Percentiles rank a stretch among this genome's conserved stretches.
Evolutionary conservation across 78 protist species (phyloP).

Genomic region (Emiliania huxleyi): DNA sequence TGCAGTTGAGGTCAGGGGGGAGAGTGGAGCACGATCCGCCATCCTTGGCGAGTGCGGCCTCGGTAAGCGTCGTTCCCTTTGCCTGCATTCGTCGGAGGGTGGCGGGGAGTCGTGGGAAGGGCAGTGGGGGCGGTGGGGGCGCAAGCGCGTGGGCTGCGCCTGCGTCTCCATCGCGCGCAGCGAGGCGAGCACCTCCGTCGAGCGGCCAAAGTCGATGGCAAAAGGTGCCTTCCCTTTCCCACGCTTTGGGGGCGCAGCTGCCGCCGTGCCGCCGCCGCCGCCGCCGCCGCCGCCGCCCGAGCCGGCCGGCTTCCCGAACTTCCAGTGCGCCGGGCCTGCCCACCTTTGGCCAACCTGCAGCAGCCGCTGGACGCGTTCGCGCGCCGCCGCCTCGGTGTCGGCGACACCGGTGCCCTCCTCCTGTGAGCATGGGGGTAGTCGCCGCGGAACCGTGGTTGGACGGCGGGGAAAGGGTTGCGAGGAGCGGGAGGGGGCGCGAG

Average conservation of each 20-base stretch:
- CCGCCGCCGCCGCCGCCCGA: not conserved
- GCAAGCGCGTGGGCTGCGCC: too few species aligned
- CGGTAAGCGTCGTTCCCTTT: not conserved
- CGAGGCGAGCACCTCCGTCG: not conserved
- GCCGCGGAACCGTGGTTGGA: too few species aligned
- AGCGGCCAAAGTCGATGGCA: not conserved
- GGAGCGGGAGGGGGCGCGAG: too few species aligned
- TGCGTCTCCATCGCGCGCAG: not conserved
- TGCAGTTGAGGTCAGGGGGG: not conserved
- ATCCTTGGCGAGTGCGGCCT: not conserved
- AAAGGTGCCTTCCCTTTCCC: not conserved
- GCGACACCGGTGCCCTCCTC: too few species aligned
- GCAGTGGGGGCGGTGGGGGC: too few species aligned
- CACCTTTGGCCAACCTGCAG: not conserved
- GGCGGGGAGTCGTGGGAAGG: too few species aligned
- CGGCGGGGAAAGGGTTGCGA: too few species aligned
- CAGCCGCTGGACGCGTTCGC: not conserved
- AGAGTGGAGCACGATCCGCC: not conserved
- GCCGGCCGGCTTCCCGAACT: not conserved
- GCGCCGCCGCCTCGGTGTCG: too few species aligned
- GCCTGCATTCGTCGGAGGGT: too few species aligned
- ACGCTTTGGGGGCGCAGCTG: not conserved
- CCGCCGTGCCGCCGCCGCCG: not conserved
- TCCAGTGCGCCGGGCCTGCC: conserved; percentile 43
- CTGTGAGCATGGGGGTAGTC: too few species aligned